Conservation (phyloP, 2,329 filamentous ascomycete genomes). For the Phoma sp. region DNA sequence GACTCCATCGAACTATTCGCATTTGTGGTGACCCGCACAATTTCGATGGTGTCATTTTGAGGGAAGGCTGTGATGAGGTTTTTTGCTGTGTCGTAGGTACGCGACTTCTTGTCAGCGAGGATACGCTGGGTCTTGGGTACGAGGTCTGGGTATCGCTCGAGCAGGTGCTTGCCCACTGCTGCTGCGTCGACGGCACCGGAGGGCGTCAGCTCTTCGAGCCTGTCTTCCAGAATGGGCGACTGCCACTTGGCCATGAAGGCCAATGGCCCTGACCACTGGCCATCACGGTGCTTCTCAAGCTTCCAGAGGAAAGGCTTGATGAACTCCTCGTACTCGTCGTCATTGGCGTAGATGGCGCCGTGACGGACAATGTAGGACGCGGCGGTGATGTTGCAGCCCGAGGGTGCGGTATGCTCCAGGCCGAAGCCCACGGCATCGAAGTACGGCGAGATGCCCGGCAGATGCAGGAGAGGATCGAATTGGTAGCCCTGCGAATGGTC, state of each 20-base stretch:
- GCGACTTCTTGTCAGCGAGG: constrained; percentile 47
- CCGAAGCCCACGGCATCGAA: constrained; percentile 58
- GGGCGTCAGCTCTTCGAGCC: constrained; percentile 48
- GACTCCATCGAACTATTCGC: constrained; percentile 39
- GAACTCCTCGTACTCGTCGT: constrained; percentile 59
- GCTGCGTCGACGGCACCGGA: constrained; percentile 60
- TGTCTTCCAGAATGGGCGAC: constrained; percentile 62
- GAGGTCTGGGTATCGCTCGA: constrained; percentile 61
- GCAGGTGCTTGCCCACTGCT: constrained; percentile 65
- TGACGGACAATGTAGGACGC: constrained; percentile 59
- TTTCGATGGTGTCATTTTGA: constrained; percentile 38
- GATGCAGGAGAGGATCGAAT: constrained; percentile 58
- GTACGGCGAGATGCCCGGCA: constrained; percentile 59
- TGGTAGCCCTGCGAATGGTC: constrained; percentile 47
- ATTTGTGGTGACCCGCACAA: constrained; percentile 43
- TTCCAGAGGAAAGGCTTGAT: constrained; percentile 62
- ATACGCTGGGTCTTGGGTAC: constrained; percentile 51
- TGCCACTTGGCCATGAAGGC: constrained; percentile 65
- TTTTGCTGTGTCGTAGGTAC: constrained; percentile 45
- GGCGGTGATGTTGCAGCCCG: constrained; percentile 58
- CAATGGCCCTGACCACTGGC: constrained; percentile 59
- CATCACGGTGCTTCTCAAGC: constrained; percentile 62
- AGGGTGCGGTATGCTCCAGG: constrained; percentile 55
- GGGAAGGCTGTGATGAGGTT: constrained; percentile 42
- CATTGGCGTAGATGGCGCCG: constrained; percentile 59